Evolutionary conservation across 805 yeast genomes (phyloP), one percentile per base, ranked within the genome.

Genomic region (Saccharomycopsis guyanensis): DNA sequence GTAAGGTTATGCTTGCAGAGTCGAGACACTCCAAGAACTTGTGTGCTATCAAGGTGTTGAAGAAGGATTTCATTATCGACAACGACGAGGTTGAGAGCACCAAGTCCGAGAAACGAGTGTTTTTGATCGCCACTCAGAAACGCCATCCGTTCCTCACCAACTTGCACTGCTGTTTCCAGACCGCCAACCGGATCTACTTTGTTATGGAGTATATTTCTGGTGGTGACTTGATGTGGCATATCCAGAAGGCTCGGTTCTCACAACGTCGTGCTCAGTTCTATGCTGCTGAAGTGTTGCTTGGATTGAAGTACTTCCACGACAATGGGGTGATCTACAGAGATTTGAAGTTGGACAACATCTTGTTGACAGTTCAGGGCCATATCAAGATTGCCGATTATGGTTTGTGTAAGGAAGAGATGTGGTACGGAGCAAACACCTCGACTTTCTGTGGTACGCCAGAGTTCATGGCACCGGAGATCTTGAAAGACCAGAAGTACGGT

Each of bases 401-500:
- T 43, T 73, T 93, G 56, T 93, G 99, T 73, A 93, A 93, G 64
- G 97, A 88, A 57, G 84, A 75, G 42, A 86, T 86, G 94, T 81
- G 87, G 81, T 71, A 69, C 60, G 88, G 87, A 10, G 78, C 75
- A 55, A 86, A 89, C 16, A 93, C 97, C 0, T 81, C 86, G 3
- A 93, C 98, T 0, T 93, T 91, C 69, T 93, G 98, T 70, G 98
- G 99, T 56, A 93, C 99, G 2, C 99, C 99, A 0, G 98, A 93
- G 64, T 86, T 93, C 56, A 93, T 93, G 96, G 99, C 98, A 1
- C 99, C 99, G 0, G 99, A 93, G 65, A 91, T 93, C 55, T 71
- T 93, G 59, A 81, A 86, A 53, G 97, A 93, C 45, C 95, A 89
- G 63, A 84, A 81, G 50, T 93, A 93, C 59, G 93, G 88, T 44